Evolutionary conservation across 495 filamentous ascomycete genomes (phyloP).

Genomic region (Neurospora sp.): DNA sequence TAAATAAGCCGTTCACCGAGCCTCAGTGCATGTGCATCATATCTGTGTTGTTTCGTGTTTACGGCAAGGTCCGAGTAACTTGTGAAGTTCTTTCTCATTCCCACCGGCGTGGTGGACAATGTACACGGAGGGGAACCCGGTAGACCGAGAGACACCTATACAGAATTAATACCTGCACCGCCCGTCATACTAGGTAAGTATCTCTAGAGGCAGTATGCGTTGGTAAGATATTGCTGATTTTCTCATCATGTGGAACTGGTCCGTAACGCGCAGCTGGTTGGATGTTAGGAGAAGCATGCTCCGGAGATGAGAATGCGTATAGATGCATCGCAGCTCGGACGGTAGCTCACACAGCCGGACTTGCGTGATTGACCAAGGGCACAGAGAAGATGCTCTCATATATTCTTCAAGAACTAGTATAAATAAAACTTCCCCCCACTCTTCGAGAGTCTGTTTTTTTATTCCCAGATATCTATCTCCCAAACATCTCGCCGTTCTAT

Average conservation of each 20-base stretch:
- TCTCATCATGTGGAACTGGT: background rate
- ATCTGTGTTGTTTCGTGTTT: background rate
- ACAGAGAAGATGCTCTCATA: background rate
- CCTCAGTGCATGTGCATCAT: background rate
- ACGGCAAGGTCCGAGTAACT: background rate
- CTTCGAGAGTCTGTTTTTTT: background rate
- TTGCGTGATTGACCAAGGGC: background rate
- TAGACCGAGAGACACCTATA: background rate
- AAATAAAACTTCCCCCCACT: background rate
- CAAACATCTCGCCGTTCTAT: background rate
- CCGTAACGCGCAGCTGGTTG: background rate
- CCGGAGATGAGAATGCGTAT: background rate
- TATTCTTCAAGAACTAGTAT: background rate
- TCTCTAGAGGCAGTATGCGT: background rate
- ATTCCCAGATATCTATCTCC: background rate
- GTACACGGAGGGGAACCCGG: background rate
- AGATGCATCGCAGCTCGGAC: background rate
- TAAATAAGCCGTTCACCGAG: background rate
- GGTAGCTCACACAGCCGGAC: background rate
- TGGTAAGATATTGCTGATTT: background rate
- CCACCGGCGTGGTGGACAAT: background rate
- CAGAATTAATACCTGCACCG: background rate
- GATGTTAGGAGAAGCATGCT: background rate
- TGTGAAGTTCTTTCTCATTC: background rate
- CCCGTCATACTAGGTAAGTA: background rate